phyloP scores from a whole-genome alignment of 2,329 filamentous ascomycete genomes.

The Cladosporium colombiae region DNA sequence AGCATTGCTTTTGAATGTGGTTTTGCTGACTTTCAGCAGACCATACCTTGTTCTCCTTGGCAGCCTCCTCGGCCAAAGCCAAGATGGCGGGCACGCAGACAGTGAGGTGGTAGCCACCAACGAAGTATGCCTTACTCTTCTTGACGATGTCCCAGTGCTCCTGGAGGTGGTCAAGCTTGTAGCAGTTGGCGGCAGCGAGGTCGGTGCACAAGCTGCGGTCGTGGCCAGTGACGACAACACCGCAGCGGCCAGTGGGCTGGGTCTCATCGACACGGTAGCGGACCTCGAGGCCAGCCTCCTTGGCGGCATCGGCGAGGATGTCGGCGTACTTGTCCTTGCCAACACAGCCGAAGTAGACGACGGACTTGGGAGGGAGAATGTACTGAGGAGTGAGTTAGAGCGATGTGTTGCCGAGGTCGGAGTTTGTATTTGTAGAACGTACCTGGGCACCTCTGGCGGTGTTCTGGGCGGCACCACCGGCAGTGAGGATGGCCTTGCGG shows the following conservation, averaged over 20 bases:
- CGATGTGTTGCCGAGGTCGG: not conserved
- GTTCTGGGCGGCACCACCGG: slow-evolving; percentile 96
- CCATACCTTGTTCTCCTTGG: slow-evolving; percentile 75
- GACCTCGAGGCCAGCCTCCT: slow-evolving; percentile 83
- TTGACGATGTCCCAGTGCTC: slow-evolving; percentile 91
- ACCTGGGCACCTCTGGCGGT: slow-evolving; percentile 88
- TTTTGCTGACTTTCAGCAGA: slow-evolving; percentile 21
- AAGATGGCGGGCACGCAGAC: slow-evolving; percentile 89
- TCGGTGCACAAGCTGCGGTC: slow-evolving; percentile 94
- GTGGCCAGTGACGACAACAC: slow-evolving; percentile 94
- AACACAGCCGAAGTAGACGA: slow-evolving; percentile 90
- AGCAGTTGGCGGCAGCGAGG: slow-evolving; percentile 93
- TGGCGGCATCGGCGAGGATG: slow-evolving; percentile 81
- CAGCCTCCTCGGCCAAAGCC: slow-evolving; percentile 88
- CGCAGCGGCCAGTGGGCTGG: slow-evolving; percentile 87
- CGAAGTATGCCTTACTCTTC: slow-evolving; percentile 84
- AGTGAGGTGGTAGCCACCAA: slow-evolving; percentile 96
- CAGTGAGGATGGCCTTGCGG: slow-evolving; percentile 90
- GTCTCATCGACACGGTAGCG: slow-evolving; percentile 91
- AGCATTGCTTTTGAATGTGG: not conserved
- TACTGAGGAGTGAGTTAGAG: slow-evolving; percentile 57
- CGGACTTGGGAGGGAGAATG: slow-evolving; percentile 83
- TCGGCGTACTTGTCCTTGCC: slow-evolving; percentile 95
- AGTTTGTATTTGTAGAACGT: slow-evolving; percentile 24
- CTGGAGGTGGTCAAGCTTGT: slow-evolving; percentile 92